Base-by-base conservation (phyloP, 169 alveolate genomes). In the Besnoitia besnoiti region DNA sequence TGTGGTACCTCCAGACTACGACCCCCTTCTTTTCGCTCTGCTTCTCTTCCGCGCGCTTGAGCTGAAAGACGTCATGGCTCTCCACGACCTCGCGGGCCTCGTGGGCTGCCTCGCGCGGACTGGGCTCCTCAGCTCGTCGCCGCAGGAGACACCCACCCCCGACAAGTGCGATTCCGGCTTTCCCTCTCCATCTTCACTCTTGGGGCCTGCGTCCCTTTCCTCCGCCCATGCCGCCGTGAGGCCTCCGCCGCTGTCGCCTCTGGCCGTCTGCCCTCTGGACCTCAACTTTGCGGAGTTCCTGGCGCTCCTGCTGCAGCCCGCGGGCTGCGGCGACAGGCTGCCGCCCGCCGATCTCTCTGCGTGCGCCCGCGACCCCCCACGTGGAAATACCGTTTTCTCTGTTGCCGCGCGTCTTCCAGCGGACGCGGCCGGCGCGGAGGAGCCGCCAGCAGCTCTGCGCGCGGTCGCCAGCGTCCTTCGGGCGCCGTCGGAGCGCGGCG, bases 11-110 rank as follows among this genome's bases (percentile, higher is more conserved):
- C 14, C 87, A 77, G 87, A 42, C 21, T 77, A 77, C 37, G 87
- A 77, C 35, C 87, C 87, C 5, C 87, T 77, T 37, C 59, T 77
- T 39, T 55, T 77, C 49, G 2, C 87, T 21, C 87, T 77, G 37
- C 49, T 77, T 4, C 87, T 77, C 24, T 39, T 39, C 16, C 37
- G 50, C 7, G 55, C 87, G 19, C 35, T 77, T 30, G 40, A 44
- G 87, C 1, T 4, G 16, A 35, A 10, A 14, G 12, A 42, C 59
- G 5, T 0, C 37, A 40, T 77, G 61, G 19, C 87, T 0, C 40
- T 42, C 59, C 49, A 42, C 59, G 59, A 42, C 40, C 59, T 77
- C 16, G 87, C 87, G 37, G 87, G 87, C 61, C 33, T 77, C 35
- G 39, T 77, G 3, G 87, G 87, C 40, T 37, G 61, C 55, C 30